Evolutionary conservation across 306 rosid species (phyloP).

Genomic region (Abrus precatorius): DNA sequence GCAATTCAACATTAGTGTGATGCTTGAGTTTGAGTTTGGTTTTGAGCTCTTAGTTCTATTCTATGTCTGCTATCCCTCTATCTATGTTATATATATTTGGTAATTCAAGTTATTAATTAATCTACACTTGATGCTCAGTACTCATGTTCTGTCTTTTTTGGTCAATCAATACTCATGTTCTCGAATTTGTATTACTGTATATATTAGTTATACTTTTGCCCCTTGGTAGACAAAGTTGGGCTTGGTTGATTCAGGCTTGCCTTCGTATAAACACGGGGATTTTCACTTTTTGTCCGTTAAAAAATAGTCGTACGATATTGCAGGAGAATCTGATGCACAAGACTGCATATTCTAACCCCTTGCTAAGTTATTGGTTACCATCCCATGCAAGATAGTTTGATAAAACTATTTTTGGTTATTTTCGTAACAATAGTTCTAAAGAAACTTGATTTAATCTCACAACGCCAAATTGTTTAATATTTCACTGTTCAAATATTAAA

Average conservation of each 20-base stretch:
- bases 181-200: neutral
- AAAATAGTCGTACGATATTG: neutral
- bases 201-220: neutral
- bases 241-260: neutral
- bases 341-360: neutral
- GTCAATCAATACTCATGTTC: neutral
- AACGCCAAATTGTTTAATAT: too few species aligned
- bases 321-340: neutral
- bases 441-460: too few species aligned
- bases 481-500: too few species aligned
- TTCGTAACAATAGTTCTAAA: too few species aligned
- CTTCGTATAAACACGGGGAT: neutral
- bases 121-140: neutral
- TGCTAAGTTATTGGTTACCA: too few species aligned
- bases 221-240: neutral
- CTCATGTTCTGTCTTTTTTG: neutral
- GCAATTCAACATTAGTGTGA: neutral
- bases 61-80: neutral
- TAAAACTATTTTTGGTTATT: too few species aligned
- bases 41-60: neutral
- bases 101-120: too few species aligned
- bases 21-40: neutral
- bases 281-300: neutral
- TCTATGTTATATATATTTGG: neutral
- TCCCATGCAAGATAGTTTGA: too few species aligned